Evolutionary conservation across 2,329 filamentous ascomycete genomes (phyloP), one percentile per base, ranked within the genome.

Genomic region (Neofusicoccum sp.): DNA sequence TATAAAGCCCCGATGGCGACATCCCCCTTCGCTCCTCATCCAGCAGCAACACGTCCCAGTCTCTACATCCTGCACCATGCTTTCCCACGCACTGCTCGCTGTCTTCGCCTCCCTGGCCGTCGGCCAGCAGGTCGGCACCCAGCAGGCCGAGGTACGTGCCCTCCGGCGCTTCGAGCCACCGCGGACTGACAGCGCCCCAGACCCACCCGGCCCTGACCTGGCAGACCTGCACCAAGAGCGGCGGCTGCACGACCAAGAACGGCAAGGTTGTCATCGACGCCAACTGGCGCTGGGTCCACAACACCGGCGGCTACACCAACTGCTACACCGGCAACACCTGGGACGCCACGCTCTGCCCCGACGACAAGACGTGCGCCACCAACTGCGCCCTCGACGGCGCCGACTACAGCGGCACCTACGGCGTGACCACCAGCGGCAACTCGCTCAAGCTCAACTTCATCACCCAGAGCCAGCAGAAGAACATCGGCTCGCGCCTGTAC

Each of bases 281-380:
- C 63, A 85, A 85, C 74, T 86, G 82, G 82, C 78, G 83, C 58
- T 85, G 83, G 83, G 70, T 84, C 54, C 82, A 85, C 61, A 62
- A 61, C 31, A 68, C 65, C 60, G 62, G 51, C 14, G 65, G 68
- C 63, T 67, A 58, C 36, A 81, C 76, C 66, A 86, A 86, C 64
- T 76, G 75, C 69, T 76, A 76, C 63, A 73, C 71, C 3, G 51
- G 80, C 71, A 78, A 82, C 64, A 74, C 71, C 7, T 78, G 75
- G 75, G 68, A 77, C 61, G 31, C 65, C 3, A 69, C 70, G n/a
- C 77, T 80, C 66, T 82, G 79, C 69, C 69, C 75, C 6, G 71
- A 76, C 63, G 74, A 76, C 63, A 67, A 69, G 43, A 69, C 72
- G 20, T 84, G 82, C 64, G 80, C 81, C 8, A 36, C 72, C 6